Evolutionary conservation across 1,284 basidiomycete species (phyloP).

Genomic region (Gomphus bonarii): DNA sequence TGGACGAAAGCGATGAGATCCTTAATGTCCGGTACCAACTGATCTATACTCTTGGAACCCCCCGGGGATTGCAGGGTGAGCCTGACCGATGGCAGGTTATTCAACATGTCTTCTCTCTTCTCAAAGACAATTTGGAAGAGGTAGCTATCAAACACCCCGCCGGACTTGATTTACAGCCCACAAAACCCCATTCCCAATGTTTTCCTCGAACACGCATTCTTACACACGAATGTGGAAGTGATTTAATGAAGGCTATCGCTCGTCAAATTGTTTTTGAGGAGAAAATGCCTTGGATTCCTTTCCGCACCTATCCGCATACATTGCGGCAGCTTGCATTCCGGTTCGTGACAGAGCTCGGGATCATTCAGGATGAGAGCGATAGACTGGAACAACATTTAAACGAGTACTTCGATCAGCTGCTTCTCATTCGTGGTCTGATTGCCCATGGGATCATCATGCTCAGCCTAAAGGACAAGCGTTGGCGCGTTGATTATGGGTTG

Average conservation of each 20-base stretch:
- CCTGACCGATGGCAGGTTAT: conserved; percentile 37
- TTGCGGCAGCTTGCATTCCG: conserved; percentile 10
- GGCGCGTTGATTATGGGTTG: conserved; percentile 45
- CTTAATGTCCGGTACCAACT: conserved; percentile 38
- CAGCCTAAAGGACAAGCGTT: conserved; percentile 32
- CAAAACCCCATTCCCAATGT: conserved; percentile 10
- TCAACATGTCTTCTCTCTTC: conserved; percentile 28
- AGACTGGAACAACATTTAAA: conserved; percentile 13
- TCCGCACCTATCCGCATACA: not conserved
- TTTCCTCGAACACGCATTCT: conserved; percentile 29
- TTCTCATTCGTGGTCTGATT: conserved; percentile 35
- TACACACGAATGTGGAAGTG: conserved; percentile 16
- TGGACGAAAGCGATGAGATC: conserved; percentile 47
- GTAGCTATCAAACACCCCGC: conserved; percentile 13
- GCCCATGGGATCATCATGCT: conserved; percentile 31
- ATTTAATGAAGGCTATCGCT: conserved; percentile 18
- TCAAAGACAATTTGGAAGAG: conserved; percentile 13
- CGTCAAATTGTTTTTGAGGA: conserved; percentile 20
- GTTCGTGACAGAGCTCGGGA: conserved; percentile 9
- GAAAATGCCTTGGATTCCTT: conserved; percentile 12
- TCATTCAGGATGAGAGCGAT: not conserved
- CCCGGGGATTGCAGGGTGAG: conserved; percentile 27
- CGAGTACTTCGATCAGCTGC: conserved; percentile 24
- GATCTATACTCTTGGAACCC: conserved; percentile 30
- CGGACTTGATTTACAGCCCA: conserved; percentile 13